phyloP scores from a whole-genome alignment of 169 alveolate genomes.

The Eimeria acervulina region DNA sequence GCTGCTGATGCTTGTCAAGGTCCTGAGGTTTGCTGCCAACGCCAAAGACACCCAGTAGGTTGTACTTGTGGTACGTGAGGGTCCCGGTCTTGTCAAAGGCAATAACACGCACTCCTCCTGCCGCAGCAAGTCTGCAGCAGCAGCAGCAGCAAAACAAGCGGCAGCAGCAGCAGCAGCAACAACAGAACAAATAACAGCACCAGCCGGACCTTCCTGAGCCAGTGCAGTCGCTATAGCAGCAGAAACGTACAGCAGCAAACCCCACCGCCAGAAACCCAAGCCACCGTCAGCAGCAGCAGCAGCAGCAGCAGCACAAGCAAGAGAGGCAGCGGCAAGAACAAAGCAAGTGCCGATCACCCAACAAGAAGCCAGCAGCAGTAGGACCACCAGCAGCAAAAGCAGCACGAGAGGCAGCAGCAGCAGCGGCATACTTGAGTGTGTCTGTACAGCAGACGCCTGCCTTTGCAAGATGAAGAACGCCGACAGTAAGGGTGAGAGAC shows the following conservation, averaged over 20 bases:
- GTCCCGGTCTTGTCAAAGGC: constrained; percentile 99
- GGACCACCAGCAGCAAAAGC: constrained; percentile 91
- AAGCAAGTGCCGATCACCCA: not conserved
- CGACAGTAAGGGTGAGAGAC: constrained; percentile 97
- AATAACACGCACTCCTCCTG: constrained; percentile 90
- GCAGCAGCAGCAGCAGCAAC: constrained; percentile 1
- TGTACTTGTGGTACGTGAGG: constrained; percentile 96
- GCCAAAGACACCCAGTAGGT: constrained; percentile 90
- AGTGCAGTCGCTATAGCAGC: not conserved
- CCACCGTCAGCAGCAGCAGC: constrained; percentile 83
- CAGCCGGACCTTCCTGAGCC: not conserved
- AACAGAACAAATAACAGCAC: constrained; percentile 39
- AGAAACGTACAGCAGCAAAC: not conserved
- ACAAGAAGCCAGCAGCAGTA: too few species aligned
- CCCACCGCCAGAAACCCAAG: not conserved
- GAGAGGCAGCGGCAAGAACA: not conserved
- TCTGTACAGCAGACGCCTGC: constrained; percentile 98
- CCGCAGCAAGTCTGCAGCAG: constrained; percentile 15
- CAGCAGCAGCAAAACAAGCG: not conserved
- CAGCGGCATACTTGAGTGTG: constrained; percentile 91
- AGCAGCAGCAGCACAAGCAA: not conserved
- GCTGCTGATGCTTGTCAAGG: constrained; percentile 17
- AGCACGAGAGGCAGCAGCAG: constrained; percentile 89
- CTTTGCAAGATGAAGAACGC: constrained; percentile 95
- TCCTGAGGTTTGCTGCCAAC: constrained; percentile 47